Evolutionary conservation across 2,329 filamentous ascomycete species (phyloP), one percentile per base, ranked within the genome.

Genomic region (Monilinia laxa): DNA sequence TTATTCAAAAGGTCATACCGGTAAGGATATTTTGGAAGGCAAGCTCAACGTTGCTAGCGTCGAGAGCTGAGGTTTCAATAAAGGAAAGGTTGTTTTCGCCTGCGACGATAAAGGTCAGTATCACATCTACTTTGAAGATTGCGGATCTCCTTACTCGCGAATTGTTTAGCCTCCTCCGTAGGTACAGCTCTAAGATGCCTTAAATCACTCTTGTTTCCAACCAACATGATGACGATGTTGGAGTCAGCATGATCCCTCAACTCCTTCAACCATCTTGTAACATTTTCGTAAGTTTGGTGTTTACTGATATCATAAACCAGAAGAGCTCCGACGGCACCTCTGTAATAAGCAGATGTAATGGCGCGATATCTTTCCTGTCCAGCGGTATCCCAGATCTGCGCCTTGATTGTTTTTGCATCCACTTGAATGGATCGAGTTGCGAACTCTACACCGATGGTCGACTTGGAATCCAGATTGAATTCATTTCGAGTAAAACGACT

Each of bases 181-280:
- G 95, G 93, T 73, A 99, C 95, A 72, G 95, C 95, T 79, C 95
- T 88, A 77, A 99, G 85, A 82, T 99, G 95, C 81, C 93, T 91
- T 90, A 98, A 90, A 96, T 99, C 95, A 81, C 93, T 98, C 90
- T 99, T 99, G 88, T 99, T 99, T 80, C 95, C 95, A 66, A 98
- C 95, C 76, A 99, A 84, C 95, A 99, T 99, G 79, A 99, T 99
- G 76, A 99, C 93, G 76, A 98, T 97, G 83, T 98, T 98, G 76
- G 93, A 93, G 79, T 99, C 95, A 75, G 95, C 95, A 81, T 99
- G 93, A 78, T 97, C 95, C 76, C 95, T 89, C 77, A 99, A 85
- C 85, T 99, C 95, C 84, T 98, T 99, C 83, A 99, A 83, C 95
- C 95, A 99, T 82, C 96, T 87, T 73, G 93, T 97, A 76, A 99